Evolutionary conservation across 768 basidiomycete species (phyloP).

Genomic region (Pulveroboletus sp.): DNA sequence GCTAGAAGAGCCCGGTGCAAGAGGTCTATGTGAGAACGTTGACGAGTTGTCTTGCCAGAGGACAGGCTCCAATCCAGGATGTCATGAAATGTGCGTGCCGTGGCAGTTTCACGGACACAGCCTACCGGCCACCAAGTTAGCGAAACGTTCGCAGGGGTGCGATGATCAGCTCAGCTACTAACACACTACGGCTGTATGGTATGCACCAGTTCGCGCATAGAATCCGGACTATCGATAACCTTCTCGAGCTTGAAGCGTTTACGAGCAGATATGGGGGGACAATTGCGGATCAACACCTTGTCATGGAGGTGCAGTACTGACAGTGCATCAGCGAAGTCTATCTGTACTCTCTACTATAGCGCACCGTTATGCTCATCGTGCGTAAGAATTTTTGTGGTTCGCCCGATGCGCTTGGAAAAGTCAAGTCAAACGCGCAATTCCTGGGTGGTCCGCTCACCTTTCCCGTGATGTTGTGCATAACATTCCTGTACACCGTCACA

Average conservation of each 20-base stretch:
- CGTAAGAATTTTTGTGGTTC: constrained; percentile 72
- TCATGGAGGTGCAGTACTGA: constrained; percentile 65
- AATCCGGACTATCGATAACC: constrained; percentile 64
- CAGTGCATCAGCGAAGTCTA: constrained; percentile 5
- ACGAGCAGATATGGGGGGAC: constrained; percentile 71
- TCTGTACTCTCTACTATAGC: constrained; percentile 18
- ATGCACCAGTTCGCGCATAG: constrained; percentile 44
- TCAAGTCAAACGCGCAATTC: not conserved
- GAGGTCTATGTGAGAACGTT: not conserved
- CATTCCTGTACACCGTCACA: constrained; percentile 71
- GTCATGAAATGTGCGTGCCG: not conserved
- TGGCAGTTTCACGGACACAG: not conserved
- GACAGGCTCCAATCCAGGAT: not conserved
- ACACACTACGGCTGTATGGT: constrained; percentile 1
- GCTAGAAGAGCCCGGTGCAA: constrained; percentile 10
- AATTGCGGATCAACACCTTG: constrained; percentile 73
- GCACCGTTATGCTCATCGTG: constrained; percentile 71
- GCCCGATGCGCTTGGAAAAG: constrained; percentile 54
- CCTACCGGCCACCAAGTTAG: not conserved
- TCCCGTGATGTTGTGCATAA: constrained; percentile 67
- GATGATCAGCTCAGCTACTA: not conserved
- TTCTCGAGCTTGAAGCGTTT: constrained; percentile 73
- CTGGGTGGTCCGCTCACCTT: constrained; percentile 48
- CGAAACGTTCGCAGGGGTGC: not conserved
- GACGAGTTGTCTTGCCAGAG: not conserved